Percentiles rank a stretch among this genome's conserved stretches.
These are phyloP conservation scores for Nicotiana knightiana DNA, from an alignment of 257 asterid species.

Conservation along the genomic window DNA sequence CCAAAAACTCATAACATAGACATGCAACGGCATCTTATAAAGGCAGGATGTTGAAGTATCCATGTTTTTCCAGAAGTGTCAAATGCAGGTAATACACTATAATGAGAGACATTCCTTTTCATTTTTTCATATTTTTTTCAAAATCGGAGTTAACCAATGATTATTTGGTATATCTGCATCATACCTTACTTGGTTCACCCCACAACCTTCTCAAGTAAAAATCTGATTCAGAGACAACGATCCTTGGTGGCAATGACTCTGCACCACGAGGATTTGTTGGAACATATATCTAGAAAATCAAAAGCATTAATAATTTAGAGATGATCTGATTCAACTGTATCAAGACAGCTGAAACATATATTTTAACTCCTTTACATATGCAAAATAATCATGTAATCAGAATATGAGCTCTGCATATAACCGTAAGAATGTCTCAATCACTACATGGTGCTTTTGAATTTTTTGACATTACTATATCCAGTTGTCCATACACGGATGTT, in stretches of 20 bases:
- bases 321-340: background rate
- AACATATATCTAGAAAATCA: slow-evolving; percentile 55
- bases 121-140: background rate
- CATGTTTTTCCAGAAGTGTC: background rate
- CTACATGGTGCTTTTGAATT: background rate
- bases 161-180: background rate
- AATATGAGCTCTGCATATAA: background rate
- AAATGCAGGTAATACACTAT: background rate
- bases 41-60: too few species aligned
- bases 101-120: background rate
- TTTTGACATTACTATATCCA: background rate
- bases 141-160: background rate
- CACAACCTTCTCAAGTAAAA: slow-evolving; percentile 80
- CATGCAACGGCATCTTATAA: too few species aligned
- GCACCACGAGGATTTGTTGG: slow-evolving; percentile 97
- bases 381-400: background rate
- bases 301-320: background rate
- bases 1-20: too few species aligned
- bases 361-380: background rate
- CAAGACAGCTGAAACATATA: background rate
- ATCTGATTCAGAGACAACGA: slow-evolving; percentile 85
- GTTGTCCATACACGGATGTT: background rate
- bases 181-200: slow-evolving; percentile 97
- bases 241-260: slow-evolving; percentile 89
- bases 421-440: background rate